Conservation (phyloP, 768 basidiomycete species). For the Fomitopsis serialis region DNA sequence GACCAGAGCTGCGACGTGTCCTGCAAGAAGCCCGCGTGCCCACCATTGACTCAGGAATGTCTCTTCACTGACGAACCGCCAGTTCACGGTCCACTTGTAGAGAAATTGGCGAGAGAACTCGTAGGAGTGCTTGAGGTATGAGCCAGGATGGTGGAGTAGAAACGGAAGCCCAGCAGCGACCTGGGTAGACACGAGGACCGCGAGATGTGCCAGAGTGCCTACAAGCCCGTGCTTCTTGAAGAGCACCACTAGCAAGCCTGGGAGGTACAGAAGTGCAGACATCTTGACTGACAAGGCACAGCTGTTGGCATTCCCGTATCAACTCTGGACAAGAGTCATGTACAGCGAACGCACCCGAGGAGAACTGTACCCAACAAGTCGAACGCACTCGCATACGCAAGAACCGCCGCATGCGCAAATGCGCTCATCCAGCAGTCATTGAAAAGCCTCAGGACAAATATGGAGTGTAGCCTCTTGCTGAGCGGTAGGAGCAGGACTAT, state of each 20-base stretch:
- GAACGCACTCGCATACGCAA: conserved; percentile 54
- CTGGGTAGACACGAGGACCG: conserved; percentile 45
- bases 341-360: conserved; percentile 54
- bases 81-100: conserved; percentile 98
- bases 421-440: conserved; percentile 89
- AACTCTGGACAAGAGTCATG: not conserved
- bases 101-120: conserved; percentile 85
- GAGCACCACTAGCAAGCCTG: conserved; percentile 77
- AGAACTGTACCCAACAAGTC: conserved; percentile 63
- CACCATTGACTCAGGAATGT: conserved; percentile 64
- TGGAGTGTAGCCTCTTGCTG: conserved; percentile 92
- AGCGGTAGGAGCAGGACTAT: conserved; percentile 65
- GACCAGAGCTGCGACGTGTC: conserved; percentile 55
- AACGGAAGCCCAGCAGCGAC: conserved; percentile 65
- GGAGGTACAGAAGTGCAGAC: conserved; percentile 87
- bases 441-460: conserved; percentile 87
- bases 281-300: conserved; percentile 90
- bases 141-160: conserved; percentile 48
- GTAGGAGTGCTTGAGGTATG: conserved; percentile 77
- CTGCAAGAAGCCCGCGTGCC: conserved; percentile 56
- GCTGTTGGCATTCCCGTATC: conserved; percentile 32
- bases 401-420: conserved; percentile 58
- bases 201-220: conserved; percentile 43
- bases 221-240: conserved; percentile 68
- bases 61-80: conserved; percentile 82